Conservation (phyloP, 179 eudicot genomes). For the Beta macrorhiza region DNA sequence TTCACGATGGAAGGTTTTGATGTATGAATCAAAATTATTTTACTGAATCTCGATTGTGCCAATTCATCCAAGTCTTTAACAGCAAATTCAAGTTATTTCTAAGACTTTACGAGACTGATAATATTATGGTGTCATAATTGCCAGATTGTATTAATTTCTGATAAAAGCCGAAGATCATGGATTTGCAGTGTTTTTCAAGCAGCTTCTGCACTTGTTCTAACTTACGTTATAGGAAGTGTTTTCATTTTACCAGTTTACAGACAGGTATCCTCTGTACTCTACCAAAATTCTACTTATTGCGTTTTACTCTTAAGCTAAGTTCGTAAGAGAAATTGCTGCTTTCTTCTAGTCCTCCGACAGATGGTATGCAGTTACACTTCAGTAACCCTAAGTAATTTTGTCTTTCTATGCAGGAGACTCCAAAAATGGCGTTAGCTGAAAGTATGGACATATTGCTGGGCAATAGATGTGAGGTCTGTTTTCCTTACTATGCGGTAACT, state of each 20-base stretch:
- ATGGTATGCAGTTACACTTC: neutral
- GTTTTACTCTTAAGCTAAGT: no score
- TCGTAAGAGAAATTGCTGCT: neutral
- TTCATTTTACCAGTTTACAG: constrained; percentile 30
- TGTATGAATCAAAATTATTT: no score
- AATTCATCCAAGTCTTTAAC: neutral
- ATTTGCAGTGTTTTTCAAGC: constrained; percentile 26
- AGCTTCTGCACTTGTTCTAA: constrained; percentile 16
- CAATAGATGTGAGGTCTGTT: constrained; percentile 35
- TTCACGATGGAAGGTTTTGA: no score
- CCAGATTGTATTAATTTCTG: constrained; percentile 28
- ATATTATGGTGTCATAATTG: neutral
- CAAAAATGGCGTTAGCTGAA: constrained; percentile 17
- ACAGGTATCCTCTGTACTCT: constrained; percentile 22
- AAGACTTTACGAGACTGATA: neutral
- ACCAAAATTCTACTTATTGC: neutral
- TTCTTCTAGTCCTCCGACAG: neutral
- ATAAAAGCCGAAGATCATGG: constrained; percentile 34
- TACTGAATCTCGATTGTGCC: no score
- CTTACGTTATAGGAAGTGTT: constrained; percentile 29
- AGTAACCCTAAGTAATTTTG: neutral
- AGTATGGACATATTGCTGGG: constrained; percentile 20
- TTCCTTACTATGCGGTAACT: constrained; percentile 3
- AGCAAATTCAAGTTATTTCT: neutral
- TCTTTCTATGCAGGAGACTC: constrained; percentile 32